Base-by-base conservation (phyloP, 208 protist genomes). In the Crithidia brevicula region DNA sequence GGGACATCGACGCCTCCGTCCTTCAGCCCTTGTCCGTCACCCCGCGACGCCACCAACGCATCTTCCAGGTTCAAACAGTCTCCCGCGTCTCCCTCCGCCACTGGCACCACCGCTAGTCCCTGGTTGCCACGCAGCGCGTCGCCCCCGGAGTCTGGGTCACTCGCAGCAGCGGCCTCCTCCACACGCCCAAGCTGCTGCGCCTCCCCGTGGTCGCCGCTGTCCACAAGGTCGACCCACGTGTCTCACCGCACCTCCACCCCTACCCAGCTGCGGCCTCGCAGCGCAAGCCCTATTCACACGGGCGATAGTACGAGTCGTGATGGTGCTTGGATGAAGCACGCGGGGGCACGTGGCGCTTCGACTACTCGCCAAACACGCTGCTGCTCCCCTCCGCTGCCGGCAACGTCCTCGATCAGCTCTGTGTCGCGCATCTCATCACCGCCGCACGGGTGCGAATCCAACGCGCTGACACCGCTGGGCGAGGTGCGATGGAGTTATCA, bases 331-430 rank as follows among this genome's bases (percentile, higher is more conserved):
- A 13, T 7, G 15, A 40, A 13, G 8, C 36, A 13, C 10, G 36
- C 15, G 36, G 8, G 10, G 10, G 36, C 36, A 7, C 36, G 10
- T 40, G 36, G 10, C 15, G 10, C 36, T 40, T 7, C 36, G 8
- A 13, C 36, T 40, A 13, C 36, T 40, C 10, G 43, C 20, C 28
- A 30, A 1, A 13, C 58, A 0, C 43, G 58, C 0, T 28, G 28
- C 58, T 63, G 58, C 38, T 63, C 58, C 3, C 58, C 30, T 20
- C 58, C 58, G 27, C 43, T 52, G 40, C 58, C 58, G 0, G 7
- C 20, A 3, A 50, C 36, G 13, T 47, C 56, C 11, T 10, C 56
- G 1, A 50, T 2, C 16, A 40, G 4, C 20, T 36, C 56, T 6
- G 36, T 9, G 22, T 62, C 25, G 38, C 6, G 23, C 33, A 22